phyloP scores from a whole-genome alignment of 306 rosid species.

The Prosopis cineraria region DNA sequence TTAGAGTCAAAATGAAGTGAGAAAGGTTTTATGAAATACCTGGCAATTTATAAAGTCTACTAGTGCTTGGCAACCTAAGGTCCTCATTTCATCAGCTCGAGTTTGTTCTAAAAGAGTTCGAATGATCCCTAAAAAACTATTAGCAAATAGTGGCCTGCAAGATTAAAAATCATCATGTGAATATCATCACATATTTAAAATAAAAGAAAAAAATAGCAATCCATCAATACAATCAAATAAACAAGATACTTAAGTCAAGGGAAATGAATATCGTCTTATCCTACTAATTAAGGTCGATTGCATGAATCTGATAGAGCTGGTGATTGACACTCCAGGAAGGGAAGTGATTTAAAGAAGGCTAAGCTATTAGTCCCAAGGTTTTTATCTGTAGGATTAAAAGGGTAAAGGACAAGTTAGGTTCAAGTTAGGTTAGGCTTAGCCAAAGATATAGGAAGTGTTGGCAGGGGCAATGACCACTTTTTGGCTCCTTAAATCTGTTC shows the following conservation, averaged over 20 bases:
- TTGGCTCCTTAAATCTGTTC: no score
- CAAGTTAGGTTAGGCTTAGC: no score
- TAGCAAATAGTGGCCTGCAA: slow-evolving; percentile 87
- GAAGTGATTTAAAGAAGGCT: no score
- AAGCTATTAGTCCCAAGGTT: no score
- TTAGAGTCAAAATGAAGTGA: slow-evolving; percentile 26
- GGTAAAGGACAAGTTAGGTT: no score
- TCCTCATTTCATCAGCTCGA: slow-evolving; percentile 69
- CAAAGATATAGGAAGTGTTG: no score
- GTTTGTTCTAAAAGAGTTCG: slow-evolving; percentile 79
- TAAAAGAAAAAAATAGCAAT: slow-evolving; percentile 10
- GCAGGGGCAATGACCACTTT: no score
- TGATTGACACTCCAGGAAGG: no score
- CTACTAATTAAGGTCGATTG: no score
- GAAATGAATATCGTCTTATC: neutral
- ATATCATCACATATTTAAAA: slow-evolving; percentile 26
- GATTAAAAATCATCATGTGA: slow-evolving; percentile 38
- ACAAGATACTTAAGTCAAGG: slow-evolving; percentile 17
- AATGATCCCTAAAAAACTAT: slow-evolving; percentile 81
- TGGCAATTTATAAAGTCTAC: slow-evolving; percentile 71
- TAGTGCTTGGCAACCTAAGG: slow-evolving; percentile 78
- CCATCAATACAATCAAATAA: slow-evolving; percentile 21
- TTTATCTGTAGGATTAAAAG: no score
- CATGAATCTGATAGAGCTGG: no score
- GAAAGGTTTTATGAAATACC: slow-evolving; percentile 53